phyloP scores from a whole-genome alignment of 106 monocot genomes.

The Platanthera zijinensis region DNA sequence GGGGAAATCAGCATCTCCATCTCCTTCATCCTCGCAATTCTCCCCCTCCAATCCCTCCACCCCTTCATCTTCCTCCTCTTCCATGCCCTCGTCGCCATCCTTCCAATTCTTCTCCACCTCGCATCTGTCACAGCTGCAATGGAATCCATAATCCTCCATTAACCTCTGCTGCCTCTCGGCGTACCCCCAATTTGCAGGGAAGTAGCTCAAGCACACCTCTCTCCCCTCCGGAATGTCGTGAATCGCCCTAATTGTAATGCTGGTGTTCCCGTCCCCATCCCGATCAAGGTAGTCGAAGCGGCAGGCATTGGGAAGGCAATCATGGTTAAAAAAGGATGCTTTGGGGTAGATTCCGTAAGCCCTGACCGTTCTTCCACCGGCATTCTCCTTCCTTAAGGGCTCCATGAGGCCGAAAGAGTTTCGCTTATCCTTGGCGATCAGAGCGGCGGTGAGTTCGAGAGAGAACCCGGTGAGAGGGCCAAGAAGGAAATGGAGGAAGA shows the following conservation, averaged over 20 bases:
- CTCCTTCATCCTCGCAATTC: slow-evolving; percentile 17
- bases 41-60: slow-evolving; percentile 32
- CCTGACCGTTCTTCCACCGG: slow-evolving; percentile 28
- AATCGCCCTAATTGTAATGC: slow-evolving; percentile 59
- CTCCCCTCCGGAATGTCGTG: slow-evolving; percentile 68
- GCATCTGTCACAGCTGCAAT: slow-evolving; percentile 74
- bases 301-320: slow-evolving; percentile 90
- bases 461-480: slow-evolving; percentile 28
- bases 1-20: slow-evolving; percentile 36
- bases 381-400: slow-evolving; percentile 17
- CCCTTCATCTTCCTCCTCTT: slow-evolving; percentile 19
- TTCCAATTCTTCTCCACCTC: slow-evolving; percentile 75
- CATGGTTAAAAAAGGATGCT: slow-evolving; percentile 79
- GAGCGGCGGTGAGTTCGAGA: slow-evolving; percentile 32
- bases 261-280: slow-evolving; percentile 21
- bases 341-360: slow-evolving; percentile 69
- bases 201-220: slow-evolving; percentile 88
- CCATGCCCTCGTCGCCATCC: slow-evolving; percentile 43
- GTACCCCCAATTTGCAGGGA: slow-evolving; percentile 71
- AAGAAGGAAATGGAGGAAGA: slow-evolving; percentile 31
- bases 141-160: slow-evolving; percentile 72
- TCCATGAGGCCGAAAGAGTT: slow-evolving; percentile 84
- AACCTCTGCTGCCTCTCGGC: slow-evolving; percentile 68
- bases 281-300: slow-evolving; percentile 73
- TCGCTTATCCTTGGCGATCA: slow-evolving; percentile 54